phyloP scores from a whole-genome alignment of 352 stramenopile species.

The Phytophthora litchii region DNA sequence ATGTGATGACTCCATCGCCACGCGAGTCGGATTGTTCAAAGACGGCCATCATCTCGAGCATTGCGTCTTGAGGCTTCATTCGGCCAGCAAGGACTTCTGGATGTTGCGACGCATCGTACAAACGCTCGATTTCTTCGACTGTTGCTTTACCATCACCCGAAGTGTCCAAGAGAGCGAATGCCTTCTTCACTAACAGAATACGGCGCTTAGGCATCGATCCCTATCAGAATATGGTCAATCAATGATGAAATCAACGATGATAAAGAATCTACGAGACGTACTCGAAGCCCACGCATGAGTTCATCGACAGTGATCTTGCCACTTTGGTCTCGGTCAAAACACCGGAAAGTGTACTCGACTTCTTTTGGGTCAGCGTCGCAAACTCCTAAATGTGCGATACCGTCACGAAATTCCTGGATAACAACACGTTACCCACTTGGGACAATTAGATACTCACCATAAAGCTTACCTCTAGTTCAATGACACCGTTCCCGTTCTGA shows the following conservation, averaged over 20 bases:
- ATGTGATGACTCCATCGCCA: slow-evolving; percentile 67
- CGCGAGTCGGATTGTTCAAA: slow-evolving; percentile 50
- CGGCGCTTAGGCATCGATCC: slow-evolving; percentile 79
- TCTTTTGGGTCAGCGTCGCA: slow-evolving; percentile 42
- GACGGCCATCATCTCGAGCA: slow-evolving; percentile 86
- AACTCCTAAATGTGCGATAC: slow-evolving; percentile 55
- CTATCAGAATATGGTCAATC: slow-evolving; percentile 21
- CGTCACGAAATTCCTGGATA: slow-evolving; percentile 63
- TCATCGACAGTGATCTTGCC: slow-evolving; percentile 89
- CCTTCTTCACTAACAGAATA: slow-evolving; percentile 83
- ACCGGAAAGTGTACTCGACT: slow-evolving; percentile 60
- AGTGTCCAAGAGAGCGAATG: slow-evolving; percentile 79
- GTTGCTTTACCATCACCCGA: slow-evolving; percentile 65
- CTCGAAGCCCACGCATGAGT: slow-evolving; percentile 86
- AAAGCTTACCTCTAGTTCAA: slow-evolving; percentile 61
- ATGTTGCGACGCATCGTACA: slow-evolving; percentile 83
- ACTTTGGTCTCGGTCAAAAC: slow-evolving; percentile 85
- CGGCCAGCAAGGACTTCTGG: slow-evolving; percentile 78
- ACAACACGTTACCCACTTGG: neutral
- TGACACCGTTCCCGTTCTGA: slow-evolving; percentile 73
- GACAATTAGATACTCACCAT: neutral
- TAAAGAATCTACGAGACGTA: slow-evolving; percentile 23
- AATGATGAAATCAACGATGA: no score
- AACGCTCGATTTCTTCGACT: slow-evolving; percentile 70
- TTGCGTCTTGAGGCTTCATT: slow-evolving; percentile 61